These are phyloP conservation scores for Grigorovia humatica DNA, from an alignment of 805 yeast genomes.

Conservation along the genomic window DNA sequence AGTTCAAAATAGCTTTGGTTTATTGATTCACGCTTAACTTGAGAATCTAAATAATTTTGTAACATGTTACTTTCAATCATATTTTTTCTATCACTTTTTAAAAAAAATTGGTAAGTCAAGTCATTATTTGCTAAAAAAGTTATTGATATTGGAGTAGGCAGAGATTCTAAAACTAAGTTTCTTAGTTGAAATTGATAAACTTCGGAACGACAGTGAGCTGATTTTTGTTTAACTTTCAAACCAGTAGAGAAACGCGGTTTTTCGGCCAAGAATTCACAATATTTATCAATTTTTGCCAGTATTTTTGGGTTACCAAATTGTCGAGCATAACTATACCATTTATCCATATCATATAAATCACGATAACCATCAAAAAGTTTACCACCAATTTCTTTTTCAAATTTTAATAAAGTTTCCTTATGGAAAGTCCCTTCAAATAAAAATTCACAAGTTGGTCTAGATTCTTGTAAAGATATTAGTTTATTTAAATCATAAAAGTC, in stretches of 20 bases:
- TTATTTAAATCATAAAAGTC: slow-evolving; percentile 35
- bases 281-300: not conserved
- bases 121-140: slow-evolving; percentile 16
- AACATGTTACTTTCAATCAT: slow-evolving; percentile 18
- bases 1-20: not conserved
- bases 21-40: not conserved
- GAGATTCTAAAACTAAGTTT: slow-evolving; percentile 12
- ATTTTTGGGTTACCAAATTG: not conserved
- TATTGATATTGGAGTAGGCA: slow-evolving; percentile 19
- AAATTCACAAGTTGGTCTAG: slow-evolving; percentile 11
- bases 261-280: not conserved
- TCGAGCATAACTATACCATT: slow-evolving; percentile 8
- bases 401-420: slow-evolving; percentile 3
- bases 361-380: slow-evolving; percentile 11
- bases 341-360: slow-evolving; percentile 11
- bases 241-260: slow-evolving; percentile 5
- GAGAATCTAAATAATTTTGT: slow-evolving; percentile 4
- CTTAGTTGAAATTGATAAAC: slow-evolving; percentile 25
- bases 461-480: slow-evolving; percentile 17
- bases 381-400: slow-evolving; percentile 13
- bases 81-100: slow-evolving; percentile 9
- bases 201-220: slow-evolving; percentile 19
- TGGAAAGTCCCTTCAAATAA: slow-evolving; percentile 15
- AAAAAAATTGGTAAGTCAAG: slow-evolving; percentile 12
- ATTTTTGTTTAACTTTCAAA: slow-evolving; percentile 8